phyloP scores from a whole-genome alignment of 176 grass and related monocot genomes.

The Elymus sibiricus region DNA sequence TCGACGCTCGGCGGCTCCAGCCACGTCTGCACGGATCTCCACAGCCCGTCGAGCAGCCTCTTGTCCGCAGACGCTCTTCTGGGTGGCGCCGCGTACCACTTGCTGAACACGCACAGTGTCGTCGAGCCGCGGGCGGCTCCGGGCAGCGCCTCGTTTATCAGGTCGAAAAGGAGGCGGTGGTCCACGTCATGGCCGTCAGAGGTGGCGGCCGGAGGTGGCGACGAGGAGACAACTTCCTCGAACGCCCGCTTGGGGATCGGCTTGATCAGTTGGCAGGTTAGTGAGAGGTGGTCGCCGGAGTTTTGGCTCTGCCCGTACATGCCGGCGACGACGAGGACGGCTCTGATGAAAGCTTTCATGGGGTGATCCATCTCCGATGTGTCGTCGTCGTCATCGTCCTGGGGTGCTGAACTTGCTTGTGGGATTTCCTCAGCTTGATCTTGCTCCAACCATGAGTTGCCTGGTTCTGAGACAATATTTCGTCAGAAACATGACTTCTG shows the following conservation, averaged over 20 bases:
- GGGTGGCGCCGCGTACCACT: neutral
- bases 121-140: slow-evolving; percentile 24
- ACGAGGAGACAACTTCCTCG: slow-evolving; percentile 51
- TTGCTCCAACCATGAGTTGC: slow-evolving; percentile 24
- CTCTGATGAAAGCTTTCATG: slow-evolving; percentile 62
- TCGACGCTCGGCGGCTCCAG: neutral
- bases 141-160: slow-evolving; percentile 64
- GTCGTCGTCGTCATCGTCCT: slow-evolving; percentile 7
- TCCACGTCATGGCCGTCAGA: slow-evolving; percentile 11
- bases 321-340: slow-evolving; percentile 50
- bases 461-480: slow-evolving; percentile 29
- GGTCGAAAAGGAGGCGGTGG: slow-evolving; percentile 73
- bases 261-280: slow-evolving; percentile 35
- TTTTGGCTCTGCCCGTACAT: slow-evolving; percentile 31
- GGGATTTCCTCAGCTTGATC: slow-evolving; percentile 10
- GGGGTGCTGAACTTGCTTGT: slow-evolving; percentile 22
- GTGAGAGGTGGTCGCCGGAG: neutral
- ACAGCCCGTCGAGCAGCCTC: slow-evolving; percentile 55
- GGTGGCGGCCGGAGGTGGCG: neutral
- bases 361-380: slow-evolving; percentile 27
- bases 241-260: slow-evolving; percentile 62
- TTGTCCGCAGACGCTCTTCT: slow-evolving; percentile 28
- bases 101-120: slow-evolving; percentile 44
- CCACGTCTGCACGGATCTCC: slow-evolving; percentile 34
- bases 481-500: neutral